Evolutionary conservation across 1,284 basidiomycete genomes (phyloP).

Genomic region (Naganishia sp.): DNA sequence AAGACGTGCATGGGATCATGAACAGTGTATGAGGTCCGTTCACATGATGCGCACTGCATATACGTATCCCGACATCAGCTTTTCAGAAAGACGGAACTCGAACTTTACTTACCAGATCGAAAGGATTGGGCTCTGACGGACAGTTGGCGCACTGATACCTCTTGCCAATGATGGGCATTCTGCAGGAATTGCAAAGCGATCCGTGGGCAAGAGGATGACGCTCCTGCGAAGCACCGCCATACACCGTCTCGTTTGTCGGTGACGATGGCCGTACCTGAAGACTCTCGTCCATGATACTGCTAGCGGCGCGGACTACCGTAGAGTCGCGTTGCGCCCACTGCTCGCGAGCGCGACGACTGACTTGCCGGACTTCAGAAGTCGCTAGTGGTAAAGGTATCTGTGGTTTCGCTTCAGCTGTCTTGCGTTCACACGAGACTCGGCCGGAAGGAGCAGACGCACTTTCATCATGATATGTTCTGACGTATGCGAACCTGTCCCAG

Average conservation of each 20-base stretch:
- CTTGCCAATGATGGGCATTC: constrained; percentile 51
- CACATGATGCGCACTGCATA: constrained; percentile 72
- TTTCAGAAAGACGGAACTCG: not conserved
- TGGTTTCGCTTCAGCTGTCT: not conserved
- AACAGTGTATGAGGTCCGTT: constrained; percentile 69
- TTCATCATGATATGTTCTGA: constrained; percentile 82
- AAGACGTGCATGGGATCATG: constrained; percentile 83
- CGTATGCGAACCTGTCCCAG: constrained; percentile 44
- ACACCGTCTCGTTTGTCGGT: constrained; percentile 50
- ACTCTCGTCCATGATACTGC: constrained; percentile 17
- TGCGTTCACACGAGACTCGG: too few relatives aligned
- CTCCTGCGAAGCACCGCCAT: constrained; percentile 36
- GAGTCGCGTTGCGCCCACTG: constrained; percentile 76
- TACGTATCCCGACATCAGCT: not conserved
- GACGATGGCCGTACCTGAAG: constrained; percentile 42
- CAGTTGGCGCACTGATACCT: constrained; percentile 55
- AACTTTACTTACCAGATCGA: constrained; percentile 44
- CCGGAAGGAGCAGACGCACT: constrained; percentile 55
- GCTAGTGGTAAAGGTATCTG: constrained; percentile 82
- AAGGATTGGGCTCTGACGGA: constrained; percentile 48
- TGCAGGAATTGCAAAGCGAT: constrained; percentile 46
- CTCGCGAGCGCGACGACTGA: constrained; percentile 69
- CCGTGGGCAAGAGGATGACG: constrained; percentile 49
- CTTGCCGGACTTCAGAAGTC: constrained; percentile 68
- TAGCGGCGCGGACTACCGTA: constrained; percentile 45